These are phyloP conservation scores for Lycium barbarum DNA, from an alignment of 257 asterid genomes.

Conservation along the genomic window DNA sequence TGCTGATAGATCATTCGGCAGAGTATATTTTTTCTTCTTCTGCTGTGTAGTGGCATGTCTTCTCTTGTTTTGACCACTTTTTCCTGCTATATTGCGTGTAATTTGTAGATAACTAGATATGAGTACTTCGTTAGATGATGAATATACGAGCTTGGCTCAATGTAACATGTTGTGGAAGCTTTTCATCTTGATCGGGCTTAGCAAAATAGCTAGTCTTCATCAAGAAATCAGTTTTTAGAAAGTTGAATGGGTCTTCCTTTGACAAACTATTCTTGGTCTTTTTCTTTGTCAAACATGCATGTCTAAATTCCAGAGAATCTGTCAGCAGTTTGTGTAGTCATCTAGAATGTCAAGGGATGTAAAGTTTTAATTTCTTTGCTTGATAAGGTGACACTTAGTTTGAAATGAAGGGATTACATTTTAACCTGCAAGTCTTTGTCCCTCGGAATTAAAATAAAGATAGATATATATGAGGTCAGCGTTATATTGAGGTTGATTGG, in stretches of 20 bases:
- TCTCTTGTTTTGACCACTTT: slow-evolving; percentile 50
- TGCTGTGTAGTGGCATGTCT: slow-evolving; percentile 67
- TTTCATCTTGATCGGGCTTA: background rate
- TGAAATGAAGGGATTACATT: too few relatives aligned
- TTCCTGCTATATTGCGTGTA: background rate
- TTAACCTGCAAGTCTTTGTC: too few relatives aligned
- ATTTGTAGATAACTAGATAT: background rate
- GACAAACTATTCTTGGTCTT: too few relatives aligned
- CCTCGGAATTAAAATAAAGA: too few relatives aligned
- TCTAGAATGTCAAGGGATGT: background rate
- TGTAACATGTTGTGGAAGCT: slow-evolving; percentile 4
- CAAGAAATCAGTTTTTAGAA: too few relatives aligned
- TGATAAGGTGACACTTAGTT: too few relatives aligned
- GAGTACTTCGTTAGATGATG: background rate
- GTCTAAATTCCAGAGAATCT: background rate
- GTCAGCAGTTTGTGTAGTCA: background rate
- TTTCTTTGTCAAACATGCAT: too few relatives aligned
- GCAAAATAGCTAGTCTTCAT: too few relatives aligned
- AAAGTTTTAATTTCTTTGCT: background rate
- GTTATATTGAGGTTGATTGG: too few relatives aligned
- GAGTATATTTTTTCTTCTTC: slow-evolving; percentile 61
- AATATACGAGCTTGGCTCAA: slow-evolving; percentile 17
- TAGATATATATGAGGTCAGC: too few relatives aligned
- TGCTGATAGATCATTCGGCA: slow-evolving; percentile 63
- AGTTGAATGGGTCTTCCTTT: too few relatives aligned